These are phyloP conservation scores for Rubus parviflorus DNA, from an alignment of 306 rosid species.

Conservation along the genomic window DNA sequence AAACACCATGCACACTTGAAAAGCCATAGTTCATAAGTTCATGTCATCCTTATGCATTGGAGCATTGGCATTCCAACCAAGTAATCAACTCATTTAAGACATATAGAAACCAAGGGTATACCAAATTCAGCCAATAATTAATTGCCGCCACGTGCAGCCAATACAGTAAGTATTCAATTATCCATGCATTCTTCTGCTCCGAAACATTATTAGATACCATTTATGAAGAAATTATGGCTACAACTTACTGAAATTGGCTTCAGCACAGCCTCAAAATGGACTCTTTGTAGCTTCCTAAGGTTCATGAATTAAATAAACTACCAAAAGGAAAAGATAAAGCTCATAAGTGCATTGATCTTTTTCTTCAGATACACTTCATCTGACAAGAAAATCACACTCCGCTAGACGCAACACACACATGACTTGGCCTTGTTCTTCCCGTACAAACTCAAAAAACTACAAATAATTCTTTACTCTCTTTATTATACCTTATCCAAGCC, in stretches of 20 bases:
- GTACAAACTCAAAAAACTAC: not conserved
- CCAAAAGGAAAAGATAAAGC: not conserved
- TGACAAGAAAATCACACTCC: conserved; percentile 3
- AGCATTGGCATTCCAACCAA: conserved; percentile 4
- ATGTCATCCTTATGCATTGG: not conserved
- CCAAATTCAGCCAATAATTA: not conserved
- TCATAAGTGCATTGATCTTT: not conserved
- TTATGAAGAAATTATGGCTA: not conserved
- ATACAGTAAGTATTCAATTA: not conserved
- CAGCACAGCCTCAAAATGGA: not conserved
- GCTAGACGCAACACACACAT: not conserved
- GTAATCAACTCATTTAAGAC: not conserved
- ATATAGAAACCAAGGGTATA: not conserved
- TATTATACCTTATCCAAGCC: not conserved
- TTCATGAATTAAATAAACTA: not conserved
- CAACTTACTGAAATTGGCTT: not conserved
- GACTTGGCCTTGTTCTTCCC: not conserved
- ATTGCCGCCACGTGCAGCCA: not conserved
- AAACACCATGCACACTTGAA: conserved; percentile 12
- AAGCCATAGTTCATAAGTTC: conserved; percentile 12
- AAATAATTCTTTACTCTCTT: not conserved
- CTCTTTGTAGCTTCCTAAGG: not conserved
- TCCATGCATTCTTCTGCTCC: not conserved
- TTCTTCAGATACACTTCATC: conserved; percentile 17
- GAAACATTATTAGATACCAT: not conserved